These are phyloP conservation scores for Boeremia lycopersici DNA, from an alignment of 2,329 filamentous ascomycete genomes.

Conservation along the genomic window DNA sequence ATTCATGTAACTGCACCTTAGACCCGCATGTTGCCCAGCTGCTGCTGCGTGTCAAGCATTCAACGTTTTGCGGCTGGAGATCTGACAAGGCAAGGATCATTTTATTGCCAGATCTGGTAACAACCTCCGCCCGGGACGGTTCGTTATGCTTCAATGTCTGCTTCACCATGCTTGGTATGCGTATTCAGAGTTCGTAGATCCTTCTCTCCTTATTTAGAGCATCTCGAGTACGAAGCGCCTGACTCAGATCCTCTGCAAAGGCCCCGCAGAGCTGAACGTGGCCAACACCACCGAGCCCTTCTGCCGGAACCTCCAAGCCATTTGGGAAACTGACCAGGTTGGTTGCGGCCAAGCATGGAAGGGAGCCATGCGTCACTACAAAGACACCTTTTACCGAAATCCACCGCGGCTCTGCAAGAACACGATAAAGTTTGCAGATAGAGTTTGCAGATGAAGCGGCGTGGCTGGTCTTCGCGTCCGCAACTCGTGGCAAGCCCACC, in stretches of 20 bases:
- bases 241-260: too few relatives aligned
- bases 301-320: not conserved
- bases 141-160: not conserved
- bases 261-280: too few relatives aligned
- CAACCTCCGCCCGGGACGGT: not conserved
- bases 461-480: constrained; percentile 4
- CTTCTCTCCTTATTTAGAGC: not conserved
- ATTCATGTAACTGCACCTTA: not conserved
- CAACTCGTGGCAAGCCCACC: constrained; percentile 10
- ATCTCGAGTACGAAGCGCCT: too few relatives aligned
- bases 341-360: not conserved
- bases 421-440: constrained; percentile 11
- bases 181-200: not conserved
- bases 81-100: not conserved
- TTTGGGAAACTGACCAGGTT: not conserved
- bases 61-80: not conserved
- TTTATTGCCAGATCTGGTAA: not conserved
- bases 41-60: not conserved
- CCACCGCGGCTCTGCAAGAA: constrained; percentile 1
- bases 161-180: not conserved
- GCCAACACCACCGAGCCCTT: not conserved
- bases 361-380: not conserved
- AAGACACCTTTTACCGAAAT: not conserved
- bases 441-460: constrained; percentile 4
- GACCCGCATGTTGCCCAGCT: not conserved